phyloP scores from a whole-genome alignment of 1,139 yeast genomes.

The Kodamaea plutei region DNA sequence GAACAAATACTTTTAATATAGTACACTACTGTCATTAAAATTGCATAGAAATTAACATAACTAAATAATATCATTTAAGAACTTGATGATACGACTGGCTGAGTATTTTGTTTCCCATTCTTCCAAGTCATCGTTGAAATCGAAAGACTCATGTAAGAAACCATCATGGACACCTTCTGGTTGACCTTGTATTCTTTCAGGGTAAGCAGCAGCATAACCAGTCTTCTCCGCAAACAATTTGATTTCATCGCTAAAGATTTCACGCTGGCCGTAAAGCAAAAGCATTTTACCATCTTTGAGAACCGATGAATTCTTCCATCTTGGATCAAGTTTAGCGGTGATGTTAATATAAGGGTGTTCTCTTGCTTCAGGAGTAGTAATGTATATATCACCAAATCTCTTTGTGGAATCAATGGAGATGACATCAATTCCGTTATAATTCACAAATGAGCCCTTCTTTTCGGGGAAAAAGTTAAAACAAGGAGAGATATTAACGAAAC shows the following conservation, averaged over 20 bases:
- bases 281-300: conserved; percentile 9
- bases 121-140: conserved; percentile 4
- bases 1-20: too few relatives aligned
- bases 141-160: conserved; percentile 11
- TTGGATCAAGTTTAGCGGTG: conserved; percentile 3
- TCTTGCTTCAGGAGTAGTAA: conserved; percentile 2
- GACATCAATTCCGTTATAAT: conserved; percentile 12
- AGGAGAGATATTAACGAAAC: conserved; percentile 34
- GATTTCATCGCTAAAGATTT: conserved; percentile 38
- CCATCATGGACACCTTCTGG: conserved; percentile 15
- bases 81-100: conserved; percentile 1
- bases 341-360: conserved; percentile 1
- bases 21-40: too few relatives aligned
- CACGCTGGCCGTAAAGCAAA: conserved; percentile 42
- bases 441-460: not conserved
- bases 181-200: conserved; percentile 8
- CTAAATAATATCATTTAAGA: too few relatives aligned
- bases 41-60: too few relatives aligned
- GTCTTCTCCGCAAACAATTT: conserved; percentile 18
- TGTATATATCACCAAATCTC: conserved; percentile 12
- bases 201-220: conserved; percentile 13
- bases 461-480: conserved; percentile 27
- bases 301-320: conserved; percentile 4
- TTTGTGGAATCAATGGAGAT: conserved; percentile 26
- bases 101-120: conserved; percentile 5